Base-by-base conservation (phyloP, 139 green algal genomes). In the Eudorina sp. region DNA sequence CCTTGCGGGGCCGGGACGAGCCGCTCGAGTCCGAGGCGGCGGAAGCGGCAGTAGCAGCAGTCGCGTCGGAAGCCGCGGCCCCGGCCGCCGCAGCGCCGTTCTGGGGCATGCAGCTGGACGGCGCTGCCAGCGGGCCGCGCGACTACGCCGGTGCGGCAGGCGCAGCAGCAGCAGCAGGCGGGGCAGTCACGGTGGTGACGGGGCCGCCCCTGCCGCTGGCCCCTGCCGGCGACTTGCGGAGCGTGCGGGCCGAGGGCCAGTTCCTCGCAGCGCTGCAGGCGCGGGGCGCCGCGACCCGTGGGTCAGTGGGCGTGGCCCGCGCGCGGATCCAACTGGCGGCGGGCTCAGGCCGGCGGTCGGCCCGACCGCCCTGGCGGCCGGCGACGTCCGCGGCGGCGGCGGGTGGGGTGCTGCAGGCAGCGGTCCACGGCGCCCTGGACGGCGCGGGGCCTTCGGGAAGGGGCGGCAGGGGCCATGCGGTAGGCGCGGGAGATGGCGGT, bases 301-400 rank as follows among this genome's bases (percentile, higher is more conserved):
- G 45, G 73, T 55, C 73, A 31, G 16, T 9, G 21, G 68, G 13
- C 3, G 27, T 81, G 11, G 45, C 73, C 4, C 73, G 73, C 23
- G 73, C 73, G n/a, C 73, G 45, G 46, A 81, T 81, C 46, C 45
- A 81, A 8, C 45, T 81, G 23, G 73, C n/a, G 1, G 73, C 27
- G 8, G 41, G 41, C 9, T 16, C 73, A 4, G 73, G 73, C 6
- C 70, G 70, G 19, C 41, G 70, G 25, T 11, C 4, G 36, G 27
- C 69, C 3, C 13, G 64, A 27, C 38, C 64, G 29, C 64, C 38
- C 18, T 13, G 64, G 64, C 27, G 64, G 64, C 27, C 66, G 66
- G 66, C 34, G 38, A 25, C 66, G 31, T 9, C 40, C 21, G 70
- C 14, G 70, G 4, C 40, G 25, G 69, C 40, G 40, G 69, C 36